phyloP scores from a whole-genome alignment of 2,329 filamentous ascomycete species.

The Byssochlamys sp. region DNA sequence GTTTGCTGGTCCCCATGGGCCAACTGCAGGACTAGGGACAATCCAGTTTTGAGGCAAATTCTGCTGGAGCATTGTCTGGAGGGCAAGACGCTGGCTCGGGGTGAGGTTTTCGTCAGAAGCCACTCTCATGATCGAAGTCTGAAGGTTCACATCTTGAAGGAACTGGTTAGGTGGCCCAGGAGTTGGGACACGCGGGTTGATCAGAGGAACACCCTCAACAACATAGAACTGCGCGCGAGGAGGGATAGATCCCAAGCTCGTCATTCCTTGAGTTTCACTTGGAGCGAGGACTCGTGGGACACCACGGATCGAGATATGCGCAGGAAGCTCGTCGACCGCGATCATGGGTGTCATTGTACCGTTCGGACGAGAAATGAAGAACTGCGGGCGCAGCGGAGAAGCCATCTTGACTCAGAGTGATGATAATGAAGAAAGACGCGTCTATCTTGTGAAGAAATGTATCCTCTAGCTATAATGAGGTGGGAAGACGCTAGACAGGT shows the following conservation, averaged over 20 bases:
- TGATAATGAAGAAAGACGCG: neutral
- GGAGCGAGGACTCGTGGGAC: constrained; percentile 26
- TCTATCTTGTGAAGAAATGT: constrained; percentile 2
- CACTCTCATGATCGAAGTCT: constrained; percentile 12
- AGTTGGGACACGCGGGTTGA: neutral
- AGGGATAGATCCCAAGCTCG: constrained; percentile 27
- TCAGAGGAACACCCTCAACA: constrained; percentile 17
- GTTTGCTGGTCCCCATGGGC: neutral
- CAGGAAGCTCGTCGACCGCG: constrained; percentile 37
- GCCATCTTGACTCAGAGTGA: constrained; percentile 12
- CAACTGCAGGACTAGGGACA: constrained; percentile 3
- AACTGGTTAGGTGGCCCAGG: constrained; percentile 1
- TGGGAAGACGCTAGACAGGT: neutral
- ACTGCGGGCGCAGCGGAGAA: constrained; percentile 26
- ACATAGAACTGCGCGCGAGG: constrained; percentile 25
- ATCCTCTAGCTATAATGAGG: constrained; percentile 4
- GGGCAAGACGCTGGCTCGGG: constrained; percentile 12
- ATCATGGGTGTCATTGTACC: constrained; percentile 34
- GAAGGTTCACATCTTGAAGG: constrained; percentile 12
- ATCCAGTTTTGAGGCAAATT: constrained; percentile 10
- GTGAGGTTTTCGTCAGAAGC: constrained; percentile 14
- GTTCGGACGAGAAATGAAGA: constrained; percentile 34
- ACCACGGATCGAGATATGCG: constrained; percentile 26
- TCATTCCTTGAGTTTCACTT: constrained; percentile 35
- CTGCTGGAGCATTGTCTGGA: constrained; percentile 14